Base-by-base conservation (phyloP, 1,284 basidiomycete species). In the Microbotryum scabiosae region DNA sequence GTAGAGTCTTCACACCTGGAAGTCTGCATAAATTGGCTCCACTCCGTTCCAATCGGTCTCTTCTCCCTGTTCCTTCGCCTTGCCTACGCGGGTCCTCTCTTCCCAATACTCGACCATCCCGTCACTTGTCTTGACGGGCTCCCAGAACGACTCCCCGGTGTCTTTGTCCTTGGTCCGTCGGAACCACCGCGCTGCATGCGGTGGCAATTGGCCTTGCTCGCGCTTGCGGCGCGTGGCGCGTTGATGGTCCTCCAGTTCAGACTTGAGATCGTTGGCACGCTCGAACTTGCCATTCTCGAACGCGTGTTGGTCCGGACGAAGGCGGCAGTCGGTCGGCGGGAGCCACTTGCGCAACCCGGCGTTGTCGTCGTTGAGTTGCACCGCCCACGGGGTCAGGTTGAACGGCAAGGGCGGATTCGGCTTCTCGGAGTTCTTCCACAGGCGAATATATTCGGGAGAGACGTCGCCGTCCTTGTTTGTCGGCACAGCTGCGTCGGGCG, bases 331-430 rank as follows among this genome's bases (percentile, higher is more conserved):
- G 2, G 94, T 97, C 1, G 90, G 89, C 41, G 86, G 86, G 5
- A 97, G 70, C 75, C 83, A 91, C 2, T 83, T 82, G 63, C 80
- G 79, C 14, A 97, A 78, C 5, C 84, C 81, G 50, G 78, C 76
- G 2, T 87, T 84, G 68, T 87, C 85, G 73, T 90, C 83, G 72
- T 94, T 94, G 57, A 97, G 79, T 3, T 90, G 91, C 67, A 97
- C 84, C 5, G 94, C 92, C 73, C 88, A 98, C 0, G 92, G 92
- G 0, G 93, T 96, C 30, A 98, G 81, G 76, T 97, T 97, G 80
- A 96, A 96, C 0, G 91, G 92, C 44, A 69, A 66, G 2, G 78
- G 73, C 0, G 85, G 85, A 74, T 94, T 96, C 60, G 84, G 83
- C 18, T 67, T 67, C 50, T 45, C 51, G 41, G 89, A 90, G 78